Percentiles rank a stretch among this genome's conserved stretches.
phyloP scores from a whole-genome alignment of 441 rosid species.

The Eruca vesicaria region DNA sequence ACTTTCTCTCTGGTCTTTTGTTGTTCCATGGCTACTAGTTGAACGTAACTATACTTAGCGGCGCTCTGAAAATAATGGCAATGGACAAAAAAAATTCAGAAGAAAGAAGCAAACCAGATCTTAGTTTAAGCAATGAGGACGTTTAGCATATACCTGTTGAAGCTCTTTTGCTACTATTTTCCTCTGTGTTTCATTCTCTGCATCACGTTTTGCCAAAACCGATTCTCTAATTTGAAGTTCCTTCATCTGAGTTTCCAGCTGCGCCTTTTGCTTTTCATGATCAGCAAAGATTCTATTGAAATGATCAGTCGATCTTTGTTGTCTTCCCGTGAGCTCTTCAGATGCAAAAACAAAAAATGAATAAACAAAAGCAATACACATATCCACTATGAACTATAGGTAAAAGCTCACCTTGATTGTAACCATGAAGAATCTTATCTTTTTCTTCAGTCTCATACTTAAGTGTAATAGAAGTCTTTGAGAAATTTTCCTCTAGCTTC shows the following conservation, averaged over 20 bases:
- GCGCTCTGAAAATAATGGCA: slow-evolving; percentile 52
- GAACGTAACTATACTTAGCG: slow-evolving; percentile 48
- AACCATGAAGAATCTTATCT: slow-evolving; percentile 68
- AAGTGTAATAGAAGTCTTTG: slow-evolving; percentile 50
- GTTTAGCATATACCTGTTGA: slow-evolving; percentile 54
- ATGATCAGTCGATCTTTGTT: slow-evolving; percentile 66
- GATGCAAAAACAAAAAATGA: slow-evolving; percentile 19
- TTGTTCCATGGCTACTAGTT: slow-evolving; percentile 78
- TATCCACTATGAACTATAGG: neutral
- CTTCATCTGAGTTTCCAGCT: slow-evolving; percentile 66
- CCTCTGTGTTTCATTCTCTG: slow-evolving; percentile 71
- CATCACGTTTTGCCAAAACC: slow-evolving; percentile 78
- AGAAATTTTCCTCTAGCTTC: slow-evolving; percentile 56
- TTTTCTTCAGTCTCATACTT: slow-evolving; percentile 59
- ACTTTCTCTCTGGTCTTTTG: slow-evolving; percentile 74
- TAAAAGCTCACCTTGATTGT: slow-evolving; percentile 65
- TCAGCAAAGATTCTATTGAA: slow-evolving; percentile 69
- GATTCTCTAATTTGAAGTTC: slow-evolving; percentile 69
- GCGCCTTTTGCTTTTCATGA: slow-evolving; percentile 79
- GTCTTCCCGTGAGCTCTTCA: slow-evolving; percentile 75
- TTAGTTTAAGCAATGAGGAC: slow-evolving; percentile 1
- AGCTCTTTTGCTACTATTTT: slow-evolving; percentile 61
- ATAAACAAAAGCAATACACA: slow-evolving; percentile 11
- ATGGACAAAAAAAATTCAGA: neutral
- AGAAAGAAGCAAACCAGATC: slow-evolving; percentile 11